These are phyloP conservation scores for Themeda triandra DNA, from an alignment of 176 grass and related monocot genomes.

Conservation along the genomic window DNA sequence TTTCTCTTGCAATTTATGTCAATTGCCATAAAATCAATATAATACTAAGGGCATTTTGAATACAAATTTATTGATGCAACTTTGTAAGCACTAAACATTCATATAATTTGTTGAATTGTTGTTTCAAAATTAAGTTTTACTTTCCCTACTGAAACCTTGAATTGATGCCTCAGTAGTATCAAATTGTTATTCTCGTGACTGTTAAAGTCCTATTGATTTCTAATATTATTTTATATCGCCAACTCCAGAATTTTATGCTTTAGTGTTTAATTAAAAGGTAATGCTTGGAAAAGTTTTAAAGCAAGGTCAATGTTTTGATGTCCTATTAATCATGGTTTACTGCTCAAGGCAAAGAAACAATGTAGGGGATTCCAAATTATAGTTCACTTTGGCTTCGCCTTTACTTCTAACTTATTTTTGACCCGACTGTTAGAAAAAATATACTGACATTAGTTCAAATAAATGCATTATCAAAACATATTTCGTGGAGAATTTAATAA, in stretches of 20 bases:
- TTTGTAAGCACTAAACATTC: not conserved
- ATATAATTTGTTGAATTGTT: not conserved
- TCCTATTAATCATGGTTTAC: not conserved
- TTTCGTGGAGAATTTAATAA: not conserved
- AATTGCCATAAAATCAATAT: not conserved
- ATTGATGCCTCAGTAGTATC: not conserved
- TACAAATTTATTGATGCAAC: not conserved
- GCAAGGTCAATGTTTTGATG: not conserved
- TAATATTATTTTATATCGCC: not conserved
- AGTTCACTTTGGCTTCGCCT: not conserved
- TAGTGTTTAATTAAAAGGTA: not conserved
- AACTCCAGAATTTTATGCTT: not conserved
- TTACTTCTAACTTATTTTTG: not conserved
- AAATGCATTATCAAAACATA: not conserved
- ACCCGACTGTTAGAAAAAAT: not conserved
- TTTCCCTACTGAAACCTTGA: not conserved
- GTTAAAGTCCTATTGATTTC: not conserved
- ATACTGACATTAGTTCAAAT: not conserved
- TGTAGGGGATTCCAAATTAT: not conserved
- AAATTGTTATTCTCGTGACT: not conserved
- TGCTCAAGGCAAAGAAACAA: slow-evolving; percentile 8
- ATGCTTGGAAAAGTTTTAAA: not conserved
- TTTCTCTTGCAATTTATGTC: not conserved
- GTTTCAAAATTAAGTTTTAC: not conserved
- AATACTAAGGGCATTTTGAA: not conserved